Conservation (phyloP, 208 protist species). For the Trypanosomatidae sp. region DNA sequence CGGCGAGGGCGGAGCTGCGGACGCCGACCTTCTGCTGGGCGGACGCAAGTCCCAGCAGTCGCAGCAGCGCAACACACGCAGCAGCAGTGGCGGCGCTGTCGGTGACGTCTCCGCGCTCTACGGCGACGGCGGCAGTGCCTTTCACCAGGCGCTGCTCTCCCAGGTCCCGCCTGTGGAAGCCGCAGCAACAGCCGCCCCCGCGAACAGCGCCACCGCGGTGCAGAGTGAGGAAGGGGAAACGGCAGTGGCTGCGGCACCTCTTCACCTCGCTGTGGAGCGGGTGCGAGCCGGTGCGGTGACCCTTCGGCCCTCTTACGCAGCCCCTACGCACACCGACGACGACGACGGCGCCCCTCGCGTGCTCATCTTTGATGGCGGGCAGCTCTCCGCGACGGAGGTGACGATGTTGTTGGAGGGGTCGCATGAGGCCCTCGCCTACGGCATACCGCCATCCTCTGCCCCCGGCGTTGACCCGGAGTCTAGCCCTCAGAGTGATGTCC, state of each 20-base stretch:
- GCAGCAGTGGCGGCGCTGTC: too few species aligned
- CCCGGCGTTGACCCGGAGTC: too few species aligned
- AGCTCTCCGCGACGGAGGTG: constrained; percentile 39
- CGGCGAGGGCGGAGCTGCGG: neutral
- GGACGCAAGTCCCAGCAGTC: neutral
- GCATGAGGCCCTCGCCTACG: constrained; percentile 33
- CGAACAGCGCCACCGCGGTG: neutral
- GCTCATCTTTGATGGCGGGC: constrained; percentile 39
- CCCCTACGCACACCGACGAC: neutral
- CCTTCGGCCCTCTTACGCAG: too few species aligned
- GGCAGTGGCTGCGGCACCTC: too few species aligned
- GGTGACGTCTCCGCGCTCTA: neutral
- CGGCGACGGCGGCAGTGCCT: constrained; percentile 10
- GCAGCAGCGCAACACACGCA: too few species aligned
- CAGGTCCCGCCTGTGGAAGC: constrained; percentile 21
- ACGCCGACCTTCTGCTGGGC: constrained; percentile 4
- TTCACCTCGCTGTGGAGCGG: too few species aligned
- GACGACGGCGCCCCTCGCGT: constrained; percentile 26
- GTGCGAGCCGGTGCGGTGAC: too few species aligned
- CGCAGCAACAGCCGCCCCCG: neutral
- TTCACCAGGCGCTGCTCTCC: constrained; percentile 46
- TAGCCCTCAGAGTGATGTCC: too few species aligned
- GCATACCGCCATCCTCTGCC: too few species aligned
- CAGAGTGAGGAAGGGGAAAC: constrained; percentile 7
- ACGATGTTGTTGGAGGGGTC: constrained; percentile 46